These are phyloP conservation scores for Limonium bicolor DNA, from an alignment of 148 eudicot genomes.

Conservation along the genomic window DNA sequence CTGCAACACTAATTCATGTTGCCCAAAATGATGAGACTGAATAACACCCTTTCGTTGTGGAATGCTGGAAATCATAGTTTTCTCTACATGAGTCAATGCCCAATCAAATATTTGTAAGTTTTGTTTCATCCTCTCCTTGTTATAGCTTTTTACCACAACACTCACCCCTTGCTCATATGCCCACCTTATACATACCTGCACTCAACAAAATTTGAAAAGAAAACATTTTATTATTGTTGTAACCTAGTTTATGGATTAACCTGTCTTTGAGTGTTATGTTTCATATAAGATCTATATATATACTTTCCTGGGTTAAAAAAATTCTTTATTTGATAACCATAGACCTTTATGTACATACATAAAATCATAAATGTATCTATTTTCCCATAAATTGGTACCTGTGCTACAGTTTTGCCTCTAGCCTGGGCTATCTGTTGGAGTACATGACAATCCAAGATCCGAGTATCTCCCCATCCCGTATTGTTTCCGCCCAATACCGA, in stretches of 20 bases:
- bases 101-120: slow-evolving; percentile 8
- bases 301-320: no score
- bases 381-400: not conserved
- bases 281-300: no score
- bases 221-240: no score
- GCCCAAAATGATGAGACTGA: not conserved
- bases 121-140: slow-evolving; percentile 6
- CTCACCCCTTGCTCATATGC: slow-evolving; percentile 6
- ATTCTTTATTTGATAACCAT: no score
- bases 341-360: no score
- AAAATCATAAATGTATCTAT: not conserved
- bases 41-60: slow-evolving; percentile 8
- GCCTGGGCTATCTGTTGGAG: slow-evolving; percentile 5
- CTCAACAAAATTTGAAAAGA: no score
- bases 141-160: slow-evolving; percentile 6
- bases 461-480: slow-evolving; percentile 1
- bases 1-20: not conserved
- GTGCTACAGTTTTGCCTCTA: slow-evolving; percentile 7
- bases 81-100: not conserved
- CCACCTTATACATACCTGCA: slow-evolving; percentile 7
- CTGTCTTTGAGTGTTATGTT: no score
- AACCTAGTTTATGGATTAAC: no score
- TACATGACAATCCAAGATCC: not conserved
- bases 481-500: slow-evolving; percentile 12
- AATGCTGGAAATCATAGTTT: not conserved